Conservation (phyloP, 805 yeast species). For the Metschnikowia drakensbergensis region DNA sequence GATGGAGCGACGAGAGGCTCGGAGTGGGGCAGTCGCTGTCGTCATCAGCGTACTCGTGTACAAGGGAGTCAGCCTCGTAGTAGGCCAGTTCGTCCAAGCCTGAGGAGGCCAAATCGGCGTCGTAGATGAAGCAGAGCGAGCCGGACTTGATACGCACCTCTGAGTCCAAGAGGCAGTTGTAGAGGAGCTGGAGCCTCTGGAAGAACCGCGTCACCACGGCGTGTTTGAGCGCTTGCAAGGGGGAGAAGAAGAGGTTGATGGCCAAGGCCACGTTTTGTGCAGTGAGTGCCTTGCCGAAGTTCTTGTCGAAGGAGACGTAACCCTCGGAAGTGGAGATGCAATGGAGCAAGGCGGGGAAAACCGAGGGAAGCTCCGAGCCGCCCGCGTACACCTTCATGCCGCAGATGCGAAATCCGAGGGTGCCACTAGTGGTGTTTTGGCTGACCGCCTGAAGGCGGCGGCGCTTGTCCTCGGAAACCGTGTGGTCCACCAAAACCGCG, state of each 20-base stretch:
- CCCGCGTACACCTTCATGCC: constrained; percentile 65
- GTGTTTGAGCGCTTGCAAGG: constrained; percentile 26
- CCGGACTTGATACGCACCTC: constrained; percentile 69
- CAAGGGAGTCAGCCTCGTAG: constrained; percentile 26
- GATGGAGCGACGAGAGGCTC: constrained; percentile 40
- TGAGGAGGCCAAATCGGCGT: constrained; percentile 58
- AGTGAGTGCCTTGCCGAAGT: constrained; percentile 63
- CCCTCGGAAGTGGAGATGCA: constrained; percentile 18
- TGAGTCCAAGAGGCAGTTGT: constrained; percentile 56
- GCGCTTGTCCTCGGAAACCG: constrained; percentile 48
- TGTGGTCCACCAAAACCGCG: constrained; percentile 58
- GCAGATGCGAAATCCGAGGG: constrained; percentile 72
- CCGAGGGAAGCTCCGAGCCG: constrained; percentile 3
- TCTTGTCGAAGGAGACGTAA: constrained; percentile 57
- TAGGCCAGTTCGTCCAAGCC: constrained; percentile 14
- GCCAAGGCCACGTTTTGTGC: constrained; percentile 42
- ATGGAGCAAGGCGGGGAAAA: constrained; percentile 18
- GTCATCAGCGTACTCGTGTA: constrained; percentile 17
- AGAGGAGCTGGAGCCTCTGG: constrained; percentile 61
- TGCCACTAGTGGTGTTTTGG: constrained; percentile 72
- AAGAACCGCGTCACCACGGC: constrained; percentile 40
- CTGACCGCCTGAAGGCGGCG: constrained; percentile 63
- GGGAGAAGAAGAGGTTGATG: constrained; percentile 44
- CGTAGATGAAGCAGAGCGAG: constrained; percentile 70
- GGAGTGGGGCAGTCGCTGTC: constrained; percentile 19